Percentiles rank a stretch among this genome's conserved stretches.
Conservation (phyloP, 306 rosid genomes). For the Sindora glabra region DNA sequence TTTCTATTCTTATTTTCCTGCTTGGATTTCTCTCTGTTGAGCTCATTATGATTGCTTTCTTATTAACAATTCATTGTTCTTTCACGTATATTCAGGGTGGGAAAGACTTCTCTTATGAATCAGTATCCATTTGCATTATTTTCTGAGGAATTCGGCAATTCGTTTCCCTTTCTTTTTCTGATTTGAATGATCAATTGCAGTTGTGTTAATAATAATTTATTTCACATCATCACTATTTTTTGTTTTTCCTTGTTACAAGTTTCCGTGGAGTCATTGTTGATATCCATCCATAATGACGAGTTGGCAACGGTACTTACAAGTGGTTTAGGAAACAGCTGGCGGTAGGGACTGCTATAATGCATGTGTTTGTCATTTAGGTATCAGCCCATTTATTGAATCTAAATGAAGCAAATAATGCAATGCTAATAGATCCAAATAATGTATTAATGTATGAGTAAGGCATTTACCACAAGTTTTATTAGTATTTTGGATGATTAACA, state of each 20-base stretch:
- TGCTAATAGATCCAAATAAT: too few species aligned
- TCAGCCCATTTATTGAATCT: too few species aligned
- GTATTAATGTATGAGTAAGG: too few species aligned
- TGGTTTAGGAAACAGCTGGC: conserved; percentile 18
- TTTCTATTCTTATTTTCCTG: not conserved
- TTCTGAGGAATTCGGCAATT: not conserved
- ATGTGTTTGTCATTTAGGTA: not conserved
- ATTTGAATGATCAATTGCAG: not conserved
- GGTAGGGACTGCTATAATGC: not conserved
- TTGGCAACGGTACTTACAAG: too few species aligned
- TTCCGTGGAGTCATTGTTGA: not conserved
- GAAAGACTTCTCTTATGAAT: conserved; percentile 86
- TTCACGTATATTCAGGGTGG: conserved; percentile 62
- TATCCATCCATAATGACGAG: not conserved
- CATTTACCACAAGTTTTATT: not conserved
- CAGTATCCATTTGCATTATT: conserved; percentile 55
- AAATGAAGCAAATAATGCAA: too few species aligned
- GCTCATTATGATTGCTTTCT: not conserved
- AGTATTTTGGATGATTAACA: conserved; percentile 32
- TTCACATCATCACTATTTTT: not conserved
- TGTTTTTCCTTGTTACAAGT: not conserved
- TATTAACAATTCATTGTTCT: not conserved
- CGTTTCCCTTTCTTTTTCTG: not conserved
- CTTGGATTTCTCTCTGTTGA: not conserved
- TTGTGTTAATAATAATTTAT: not conserved